phyloP scores from a whole-genome alignment of 2,329 filamentous ascomycete genomes.

The Arthroderma sp. region DNA sequence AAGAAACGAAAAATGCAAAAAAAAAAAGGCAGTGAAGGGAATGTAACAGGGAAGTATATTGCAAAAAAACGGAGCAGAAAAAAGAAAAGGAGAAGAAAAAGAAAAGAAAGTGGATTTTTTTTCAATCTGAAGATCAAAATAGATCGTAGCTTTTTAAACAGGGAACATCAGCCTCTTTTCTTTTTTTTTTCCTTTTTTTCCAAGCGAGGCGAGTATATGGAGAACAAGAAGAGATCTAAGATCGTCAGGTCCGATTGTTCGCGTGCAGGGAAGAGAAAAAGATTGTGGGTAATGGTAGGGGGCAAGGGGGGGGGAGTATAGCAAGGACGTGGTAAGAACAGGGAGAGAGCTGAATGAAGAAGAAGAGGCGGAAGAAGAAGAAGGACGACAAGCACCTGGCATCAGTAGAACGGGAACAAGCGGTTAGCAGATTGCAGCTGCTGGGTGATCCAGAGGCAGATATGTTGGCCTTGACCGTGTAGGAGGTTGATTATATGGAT shows the following conservation, averaged over 20 bases:
- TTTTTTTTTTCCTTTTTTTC: neutral
- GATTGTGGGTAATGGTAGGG: conserved; percentile 1
- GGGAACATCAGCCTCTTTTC: conserved; percentile 1
- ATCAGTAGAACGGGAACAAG: too few species aligned
- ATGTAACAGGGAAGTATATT: conserved; percentile 3
- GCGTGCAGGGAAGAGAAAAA: conserved; percentile 7
- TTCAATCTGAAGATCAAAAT: too few species aligned
- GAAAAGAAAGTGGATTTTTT: neutral
- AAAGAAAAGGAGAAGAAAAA: conserved; percentile 4
- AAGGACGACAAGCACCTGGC: too few species aligned
- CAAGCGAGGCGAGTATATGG: neutral
- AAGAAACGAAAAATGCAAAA: neutral
- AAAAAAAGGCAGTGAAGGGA: conserved; percentile 2
- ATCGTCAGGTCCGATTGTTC: conserved; percentile 14
- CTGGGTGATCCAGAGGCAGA: too few species aligned
- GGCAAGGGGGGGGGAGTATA: neutral
- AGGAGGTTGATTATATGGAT: too few species aligned
- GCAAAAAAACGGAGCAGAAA: conserved; percentile 6
- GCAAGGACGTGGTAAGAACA: conserved; percentile 1
- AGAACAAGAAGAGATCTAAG: conserved; percentile 12
- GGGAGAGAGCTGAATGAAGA: conserved; percentile 1
- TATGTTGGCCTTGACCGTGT: too few species aligned
- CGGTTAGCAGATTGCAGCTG: too few species aligned
- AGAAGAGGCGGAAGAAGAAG: conserved; percentile 1
- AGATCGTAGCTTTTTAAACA: neutral